Evolutionary conservation across 306 rosid species (phyloP), one percentile per base, ranked within the genome.

Genomic region (Datisca glomerata): DNA sequence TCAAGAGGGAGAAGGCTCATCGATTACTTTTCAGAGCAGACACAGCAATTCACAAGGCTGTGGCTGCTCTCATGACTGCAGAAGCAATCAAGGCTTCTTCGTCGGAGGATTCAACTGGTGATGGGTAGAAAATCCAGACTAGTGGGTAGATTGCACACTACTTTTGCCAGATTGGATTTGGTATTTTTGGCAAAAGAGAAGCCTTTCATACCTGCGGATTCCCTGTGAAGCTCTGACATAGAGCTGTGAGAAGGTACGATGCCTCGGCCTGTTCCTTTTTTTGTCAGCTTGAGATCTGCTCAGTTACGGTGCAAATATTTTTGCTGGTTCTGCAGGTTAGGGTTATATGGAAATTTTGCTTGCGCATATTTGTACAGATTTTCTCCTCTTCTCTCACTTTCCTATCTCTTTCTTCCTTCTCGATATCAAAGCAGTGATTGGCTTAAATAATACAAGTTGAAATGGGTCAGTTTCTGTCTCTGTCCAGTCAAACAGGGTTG

Each of bases 51-150:
- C 96, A 91, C 69, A 80, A 60, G 73, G 94, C 98, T 27, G 75
- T 71, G 64, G 73, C 45, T 66, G 86, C 94, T 54, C 79, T 91
- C 49, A 80, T 78, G 96, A 78, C 74, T 39, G 96, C 96, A 12
- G 98, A 91, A 67, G 94, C 92, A 18, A 78, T 68, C 51, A 75
- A 78, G 43, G 77, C 78, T 38, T 60, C 66, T 23, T 22, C 71
- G 12, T 1, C 36, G 0, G 70, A 68, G 47, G 68, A 68, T 51
- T 63, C 69, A 0, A 58, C 45, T 20, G 67, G 63, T 15, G 72
- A 66, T 18, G 64, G 59, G 43, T 65, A 73, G 68, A 37, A 9
- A 34, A 35, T n/a, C n/a, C n/a, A n/a, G n/a, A n/a, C n/a, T n/a
- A n/a, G n/a, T n/a, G n/a, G n/a, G n/a, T n/a, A n/a, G n/a, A n/a